Evolutionary conservation across 176 grass and related monocot species (phyloP).

Genomic region (Canna indica): DNA sequence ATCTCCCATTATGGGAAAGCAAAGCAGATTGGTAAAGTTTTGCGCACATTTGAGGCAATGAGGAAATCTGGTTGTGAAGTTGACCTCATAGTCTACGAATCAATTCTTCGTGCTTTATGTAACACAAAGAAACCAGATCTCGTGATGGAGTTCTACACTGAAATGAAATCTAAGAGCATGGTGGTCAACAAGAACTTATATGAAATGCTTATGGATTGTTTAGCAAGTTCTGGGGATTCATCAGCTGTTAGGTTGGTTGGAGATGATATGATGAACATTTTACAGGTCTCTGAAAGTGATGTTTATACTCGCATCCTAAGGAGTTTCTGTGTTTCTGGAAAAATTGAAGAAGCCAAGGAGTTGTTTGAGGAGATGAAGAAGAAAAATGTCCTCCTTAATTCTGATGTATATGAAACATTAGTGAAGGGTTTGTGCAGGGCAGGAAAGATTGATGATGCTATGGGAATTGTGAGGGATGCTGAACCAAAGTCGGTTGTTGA

Average conservation of each 20-base stretch:
- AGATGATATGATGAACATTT: conserved; percentile 54
- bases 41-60: conserved; percentile 47
- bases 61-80: conserved; percentile 41
- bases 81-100: conserved; percentile 35
- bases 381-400: conserved; percentile 33
- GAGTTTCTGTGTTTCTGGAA: conserved; percentile 46
- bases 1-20: conserved; percentile 47
- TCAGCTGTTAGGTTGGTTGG: conserved; percentile 37
- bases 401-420: conserved; percentile 33
- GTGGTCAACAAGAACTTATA: conserved; percentile 22
- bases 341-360: conserved; percentile 46
- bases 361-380: conserved; percentile 55
- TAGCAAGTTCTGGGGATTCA: conserved; percentile 39
- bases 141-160: conserved; percentile 66
- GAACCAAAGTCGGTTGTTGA: conserved; percentile 28
- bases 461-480: conserved; percentile 35
- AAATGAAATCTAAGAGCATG: conserved; percentile 47
- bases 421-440: conserved; percentile 53
- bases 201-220: conserved; percentile 45
- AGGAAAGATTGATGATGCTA: conserved; percentile 48
- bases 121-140: conserved; percentile 42
- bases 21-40: conserved; percentile 37
- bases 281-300: conserved; percentile 38
- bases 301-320: conserved; percentile 44
- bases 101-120: conserved; percentile 50